These are phyloP conservation scores for Capronia epimyces DNA, from an alignment of 2,329 filamentous ascomycete species.

Conservation along the genomic window DNA sequence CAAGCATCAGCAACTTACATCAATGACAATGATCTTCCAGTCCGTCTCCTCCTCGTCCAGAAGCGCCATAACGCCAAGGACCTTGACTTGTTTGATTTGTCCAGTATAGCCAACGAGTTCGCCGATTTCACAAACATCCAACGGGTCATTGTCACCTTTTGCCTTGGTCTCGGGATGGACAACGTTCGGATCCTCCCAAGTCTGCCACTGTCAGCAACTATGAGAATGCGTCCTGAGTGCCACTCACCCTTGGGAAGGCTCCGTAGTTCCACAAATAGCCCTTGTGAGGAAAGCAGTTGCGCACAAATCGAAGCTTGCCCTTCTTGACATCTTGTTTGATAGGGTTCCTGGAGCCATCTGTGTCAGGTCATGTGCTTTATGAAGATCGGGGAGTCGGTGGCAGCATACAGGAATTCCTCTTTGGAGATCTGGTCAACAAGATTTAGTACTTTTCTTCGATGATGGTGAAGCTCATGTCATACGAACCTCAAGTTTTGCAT, in stretches of 20 bases:
- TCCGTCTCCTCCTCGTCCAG: conserved; percentile 99
- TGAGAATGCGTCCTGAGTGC: not conserved
- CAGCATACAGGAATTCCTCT: conserved; percentile 69
- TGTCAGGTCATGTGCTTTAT: conserved; percentile 1
- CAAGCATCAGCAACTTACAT: conserved; percentile 42
- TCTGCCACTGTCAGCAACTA: conserved; percentile 50
- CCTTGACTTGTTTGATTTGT: conserved; percentile 99
- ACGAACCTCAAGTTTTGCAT: conserved; percentile 96
- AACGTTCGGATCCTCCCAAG: conserved; percentile 97
- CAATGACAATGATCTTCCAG: conserved; percentile 99
- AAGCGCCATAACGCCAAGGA: conserved; percentile 97
- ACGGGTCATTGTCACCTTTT: conserved; percentile 98
- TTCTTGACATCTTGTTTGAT: conserved; percentile 99
- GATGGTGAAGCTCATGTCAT: not conserved
- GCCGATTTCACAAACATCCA: conserved; percentile 99
- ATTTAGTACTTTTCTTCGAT: conserved; percentile 11
- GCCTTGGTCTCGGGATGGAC: conserved; percentile 98
- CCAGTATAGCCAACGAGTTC: conserved; percentile 94
- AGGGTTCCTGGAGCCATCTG: conserved; percentile 57
- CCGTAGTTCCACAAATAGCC: conserved; percentile 99
- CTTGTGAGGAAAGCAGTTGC: conserved; percentile 99
- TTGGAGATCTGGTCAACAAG: conserved; percentile 73
- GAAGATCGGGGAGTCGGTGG: conserved; percentile 16
- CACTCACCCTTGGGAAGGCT: conserved; percentile 87
- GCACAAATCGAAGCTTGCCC: conserved; percentile 97